Base-by-base conservation (phyloP, 805 yeast genomes). In the Nakazawaea sp. region DNA sequence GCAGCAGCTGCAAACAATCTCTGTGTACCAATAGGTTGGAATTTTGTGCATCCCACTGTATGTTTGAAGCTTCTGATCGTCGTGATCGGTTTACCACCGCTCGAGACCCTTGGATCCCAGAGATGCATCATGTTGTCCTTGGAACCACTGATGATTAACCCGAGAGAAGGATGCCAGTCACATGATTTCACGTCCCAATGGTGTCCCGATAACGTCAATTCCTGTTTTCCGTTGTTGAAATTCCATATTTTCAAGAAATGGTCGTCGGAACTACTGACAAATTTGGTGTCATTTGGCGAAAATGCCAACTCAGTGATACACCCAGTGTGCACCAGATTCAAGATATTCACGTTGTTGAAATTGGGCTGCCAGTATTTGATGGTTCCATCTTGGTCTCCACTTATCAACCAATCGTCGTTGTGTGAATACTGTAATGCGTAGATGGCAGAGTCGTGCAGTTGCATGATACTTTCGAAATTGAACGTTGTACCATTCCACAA, bases 101-200 rank as follows among this genome's bases (percentile, higher is more conserved):
- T 31, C 8, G 35, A 30, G 4, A 76, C 68, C 44, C 98, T 70
- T 9, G 99, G 99, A 55, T 92, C 99, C 98, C 98, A 92, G 18
- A 92, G 64, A 59, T 89, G 88, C 33, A 92, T 75, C 47, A 88
- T 64, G 58, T 94, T 94, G 59, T 92, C 99, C 56, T 94, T 92
- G 0, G 97, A 92, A 0, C 97, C 99, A 45, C 89, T 75, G 0
- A 83, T 96, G 35, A 92, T 70, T 19, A 92, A 66, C 0, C 97
- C 96, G 59, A 86, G 62, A 10, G 71, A 68, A 4, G 95, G 85
- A 58, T 92, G 99, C 99, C 99, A 92, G 58, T 92, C 97, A 37
- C 94, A 85, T 38, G 89, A 78, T 55, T 92, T 92, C 17, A 92
- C 97, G 59, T 92, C 99, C 99, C 99, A 92, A 56, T 94, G 96